phyloP scores from a whole-genome alignment of 805 yeast species.

The Blastobotrys mokoenaii region DNA sequence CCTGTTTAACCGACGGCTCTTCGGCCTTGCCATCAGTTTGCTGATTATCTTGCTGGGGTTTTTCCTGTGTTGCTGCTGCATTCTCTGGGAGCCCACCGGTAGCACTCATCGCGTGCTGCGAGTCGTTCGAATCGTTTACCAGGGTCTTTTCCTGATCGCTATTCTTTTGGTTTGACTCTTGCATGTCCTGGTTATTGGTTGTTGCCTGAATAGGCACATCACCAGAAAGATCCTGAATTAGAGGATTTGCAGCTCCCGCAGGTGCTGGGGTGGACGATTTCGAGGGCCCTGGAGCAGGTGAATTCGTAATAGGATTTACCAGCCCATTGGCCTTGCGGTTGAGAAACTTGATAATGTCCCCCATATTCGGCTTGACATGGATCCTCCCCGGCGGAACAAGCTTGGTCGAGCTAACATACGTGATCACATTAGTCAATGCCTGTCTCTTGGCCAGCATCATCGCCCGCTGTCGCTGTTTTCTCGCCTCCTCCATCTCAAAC shows the following conservation, averaged over 20 bases:
- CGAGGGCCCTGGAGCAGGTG: slow-evolving; percentile 6
- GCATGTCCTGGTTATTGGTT: background rate
- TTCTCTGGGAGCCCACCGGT: too few species aligned
- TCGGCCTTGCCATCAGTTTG: background rate
- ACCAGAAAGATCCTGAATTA: too few species aligned
- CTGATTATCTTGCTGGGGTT: background rate
- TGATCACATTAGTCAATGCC: slow-evolving; percentile 50
- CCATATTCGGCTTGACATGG: slow-evolving; percentile 11
- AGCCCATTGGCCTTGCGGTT: slow-evolving; percentile 2
- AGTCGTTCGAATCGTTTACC: too few species aligned
- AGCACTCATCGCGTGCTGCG: too few species aligned
- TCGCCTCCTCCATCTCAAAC: slow-evolving; percentile 74
- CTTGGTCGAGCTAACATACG: slow-evolving; percentile 41
- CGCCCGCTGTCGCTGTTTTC: slow-evolving; percentile 70
- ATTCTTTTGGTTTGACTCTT: background rate
- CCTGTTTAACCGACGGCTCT: background rate
- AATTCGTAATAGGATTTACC: slow-evolving; percentile 3
- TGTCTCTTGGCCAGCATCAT: slow-evolving; percentile 57
- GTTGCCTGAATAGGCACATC: too few species aligned
- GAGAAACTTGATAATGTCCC: slow-evolving; percentile 8
- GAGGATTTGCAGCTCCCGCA: background rate
- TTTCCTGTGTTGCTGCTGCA: background rate
- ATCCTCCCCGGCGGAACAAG: slow-evolving; percentile 44
- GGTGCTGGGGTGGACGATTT: background rate
- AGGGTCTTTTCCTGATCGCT: too few species aligned